These are phyloP conservation scores for Paecilomyces sp. DNA, from an alignment of 2,329 filamentous ascomycete species.

Conservation along the genomic window DNA sequence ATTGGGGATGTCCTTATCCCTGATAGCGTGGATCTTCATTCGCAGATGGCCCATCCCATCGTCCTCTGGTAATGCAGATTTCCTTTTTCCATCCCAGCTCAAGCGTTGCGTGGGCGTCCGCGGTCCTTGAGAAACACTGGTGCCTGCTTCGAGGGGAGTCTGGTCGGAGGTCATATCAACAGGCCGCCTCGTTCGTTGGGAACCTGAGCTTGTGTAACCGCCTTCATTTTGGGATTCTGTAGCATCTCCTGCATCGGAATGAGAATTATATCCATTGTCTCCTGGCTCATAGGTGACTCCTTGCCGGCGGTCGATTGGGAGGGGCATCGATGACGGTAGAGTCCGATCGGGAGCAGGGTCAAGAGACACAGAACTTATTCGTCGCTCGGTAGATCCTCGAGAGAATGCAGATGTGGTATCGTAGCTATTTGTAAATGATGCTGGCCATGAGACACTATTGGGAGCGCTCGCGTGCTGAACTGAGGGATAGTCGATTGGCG, in stretches of 20 bases:
- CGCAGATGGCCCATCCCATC: slow-evolving; percentile 69
- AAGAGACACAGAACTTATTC: neutral
- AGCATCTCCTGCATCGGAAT: neutral
- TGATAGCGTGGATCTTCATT: slow-evolving; percentile 61
- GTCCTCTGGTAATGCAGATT: slow-evolving; percentile 56
- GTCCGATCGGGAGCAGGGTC: neutral
- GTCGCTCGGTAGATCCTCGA: neutral
- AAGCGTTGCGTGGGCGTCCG: neutral
- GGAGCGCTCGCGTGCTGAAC: neutral
- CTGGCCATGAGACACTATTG: neutral
- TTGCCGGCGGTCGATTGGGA: slow-evolving; percentile 6
- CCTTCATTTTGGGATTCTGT: neutral
- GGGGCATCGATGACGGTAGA: slow-evolving; percentile 9
- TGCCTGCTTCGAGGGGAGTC: neutral
- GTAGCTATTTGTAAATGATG: neutral
- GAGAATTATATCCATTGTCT: neutral
- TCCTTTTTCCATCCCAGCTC: slow-evolving; percentile 11
- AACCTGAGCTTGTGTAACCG: neutral
- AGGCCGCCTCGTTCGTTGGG: neutral
- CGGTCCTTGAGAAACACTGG: neutral
- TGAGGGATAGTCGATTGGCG: slow-evolving; percentile 14
- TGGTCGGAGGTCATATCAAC: neutral
- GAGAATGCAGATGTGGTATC: neutral
- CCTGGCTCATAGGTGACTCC: neutral
- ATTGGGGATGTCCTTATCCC: slow-evolving; percentile 51